Conservation (phyloP, 2,329 filamentous ascomycete genomes). For the Arthrinium puccinioides region DNA sequence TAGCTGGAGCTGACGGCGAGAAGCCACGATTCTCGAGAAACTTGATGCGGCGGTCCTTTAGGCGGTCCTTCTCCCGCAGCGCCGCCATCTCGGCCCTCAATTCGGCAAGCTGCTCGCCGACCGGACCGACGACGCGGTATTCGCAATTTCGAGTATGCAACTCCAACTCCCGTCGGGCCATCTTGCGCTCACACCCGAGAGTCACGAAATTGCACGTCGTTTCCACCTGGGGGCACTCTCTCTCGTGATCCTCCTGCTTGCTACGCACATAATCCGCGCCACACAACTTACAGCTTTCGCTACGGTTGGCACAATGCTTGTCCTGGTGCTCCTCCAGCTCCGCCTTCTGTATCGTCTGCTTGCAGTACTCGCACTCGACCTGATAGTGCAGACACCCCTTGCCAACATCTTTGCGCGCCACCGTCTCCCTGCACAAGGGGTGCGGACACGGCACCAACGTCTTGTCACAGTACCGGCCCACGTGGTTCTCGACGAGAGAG, state of each 20-base stretch:
- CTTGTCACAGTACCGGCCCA: constrained; percentile 49
- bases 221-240: constrained; percentile 35
- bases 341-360: constrained; percentile 37
- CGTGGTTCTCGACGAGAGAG: constrained; percentile 48
- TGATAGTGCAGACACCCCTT: constrained; percentile 48
- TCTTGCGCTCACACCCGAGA: constrained; percentile 38
- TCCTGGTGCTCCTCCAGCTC: constrained; percentile 38
- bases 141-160: constrained; percentile 41
- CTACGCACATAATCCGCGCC: constrained; percentile 34
- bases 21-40: constrained; percentile 30
- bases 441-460: constrained; percentile 50
- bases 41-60: constrained; percentile 33
- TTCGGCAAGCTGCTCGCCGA: constrained; percentile 37
- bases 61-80: constrained; percentile 28
- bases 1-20: constrained; percentile 15
- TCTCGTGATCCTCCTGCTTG: constrained; percentile 38
- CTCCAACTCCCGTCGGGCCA: constrained; percentile 31
- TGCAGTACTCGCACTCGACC: constrained; percentile 46
- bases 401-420: constrained; percentile 42
- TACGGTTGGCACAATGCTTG: constrained; percentile 36
- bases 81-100: constrained; percentile 41
- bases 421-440: constrained; percentile 39
- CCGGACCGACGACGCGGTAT: constrained; percentile 44
- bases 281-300: constrained; percentile 43
- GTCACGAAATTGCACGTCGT: constrained; percentile 38